Evolutionary conservation across 108 stramenopile species (phyloP).

Genomic region (Thalassiosira profunda): DNA sequence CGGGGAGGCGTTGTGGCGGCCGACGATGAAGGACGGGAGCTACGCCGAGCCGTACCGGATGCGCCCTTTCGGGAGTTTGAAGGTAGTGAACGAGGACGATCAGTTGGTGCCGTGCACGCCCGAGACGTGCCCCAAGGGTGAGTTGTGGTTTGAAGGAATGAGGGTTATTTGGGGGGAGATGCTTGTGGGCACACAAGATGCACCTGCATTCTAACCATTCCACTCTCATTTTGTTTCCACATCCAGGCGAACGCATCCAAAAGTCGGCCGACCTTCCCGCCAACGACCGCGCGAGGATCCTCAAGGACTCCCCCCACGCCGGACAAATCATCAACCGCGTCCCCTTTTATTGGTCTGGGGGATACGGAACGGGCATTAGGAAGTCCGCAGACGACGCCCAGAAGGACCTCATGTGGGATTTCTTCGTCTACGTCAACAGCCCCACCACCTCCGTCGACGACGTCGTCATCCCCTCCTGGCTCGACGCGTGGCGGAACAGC

Average conservation of each 20-base stretch:
- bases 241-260: constrained; percentile 15
- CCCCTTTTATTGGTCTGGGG: constrained; percentile 54
- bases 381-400: constrained; percentile 20
- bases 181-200: too few species aligned
- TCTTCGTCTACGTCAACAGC: constrained; percentile 46
- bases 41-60: constrained; percentile 49
- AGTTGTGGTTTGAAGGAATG: too few species aligned
- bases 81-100: constrained; percentile 34
- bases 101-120: constrained; percentile 31
- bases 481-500: constrained; percentile 42
- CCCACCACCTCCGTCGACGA: constrained; percentile 44
- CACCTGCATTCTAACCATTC: too few species aligned
- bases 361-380: constrained; percentile 42
- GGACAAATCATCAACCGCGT: constrained; percentile 43
- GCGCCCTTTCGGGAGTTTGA: constrained; percentile 35
- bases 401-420: constrained; percentile 52
- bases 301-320: constrained; percentile 42
- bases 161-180: too few species aligned
- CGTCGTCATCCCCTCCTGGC: constrained; percentile 40
- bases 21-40: constrained; percentile 31
- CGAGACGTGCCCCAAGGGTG: constrained; percentile 37
- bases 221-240: too few species aligned
- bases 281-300: constrained; percentile 36
- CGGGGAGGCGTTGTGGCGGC: constrained; percentile 24
- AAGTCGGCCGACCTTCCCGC: neutral